Evolutionary conservation across 805 yeast species (phyloP), one percentile per base, ranked within the genome.

Genomic region (Jamesozyma rosinii): DNA sequence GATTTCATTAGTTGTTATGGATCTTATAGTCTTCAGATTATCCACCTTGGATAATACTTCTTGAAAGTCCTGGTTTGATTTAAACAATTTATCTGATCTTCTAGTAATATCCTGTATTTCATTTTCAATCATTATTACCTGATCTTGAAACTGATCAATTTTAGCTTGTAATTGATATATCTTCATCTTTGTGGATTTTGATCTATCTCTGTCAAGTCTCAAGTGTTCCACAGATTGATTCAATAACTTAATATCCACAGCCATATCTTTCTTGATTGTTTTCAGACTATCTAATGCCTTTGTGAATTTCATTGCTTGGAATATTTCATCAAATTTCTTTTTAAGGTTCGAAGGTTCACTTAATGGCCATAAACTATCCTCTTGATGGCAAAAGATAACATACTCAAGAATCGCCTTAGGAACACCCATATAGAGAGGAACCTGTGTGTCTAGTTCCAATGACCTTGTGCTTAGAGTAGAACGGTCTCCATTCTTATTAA

Each of bases 351-450:
- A 72, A 1, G 98, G 94, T 62, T 92, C 99, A 52, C 89, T 77
- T 38, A 92, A 69, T 1, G 99, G 99, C 99, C 99, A 92, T 24
- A 87, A 64, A 53, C 90, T 81, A 47, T 92, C 99, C 56, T 92
- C 99, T 61, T 92, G 99, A 57, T 92, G 99, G 57, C 98, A 90
- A 64, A 92, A 92, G 1, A 90, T 81, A 35, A 92, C 98, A 59
- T 87, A 86, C 51, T 90, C 95, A 41, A 92, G 65, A 43, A 92
- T 77, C 0, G 97, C 84, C 45, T 77, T 76, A 0, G 95, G 83
- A 1, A 89, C 95, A 5, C 98, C 99, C 44, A 92, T 68, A 49
- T 79, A 80, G 20, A 73, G 70, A 1, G 97, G 97, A 32, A 92
- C 80, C 43, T 82, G 82, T 4, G 72, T 64, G 55, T 92, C 96